Evolutionary conservation across 1,139 yeast genomes (phyloP).

Genomic region (Kodamaea plutei): DNA sequence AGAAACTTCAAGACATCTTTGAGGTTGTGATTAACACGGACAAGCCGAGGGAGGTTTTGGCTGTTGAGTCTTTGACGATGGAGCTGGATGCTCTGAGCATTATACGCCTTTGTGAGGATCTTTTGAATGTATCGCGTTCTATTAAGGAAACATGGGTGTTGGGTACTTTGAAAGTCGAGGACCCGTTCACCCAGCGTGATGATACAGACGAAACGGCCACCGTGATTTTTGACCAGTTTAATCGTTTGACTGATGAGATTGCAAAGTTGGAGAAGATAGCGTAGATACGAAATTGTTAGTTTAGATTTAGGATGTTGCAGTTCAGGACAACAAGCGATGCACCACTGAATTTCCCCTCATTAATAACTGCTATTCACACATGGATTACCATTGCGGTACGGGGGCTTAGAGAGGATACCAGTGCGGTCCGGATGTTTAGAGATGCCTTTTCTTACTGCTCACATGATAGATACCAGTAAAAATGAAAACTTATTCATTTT

Average conservation of each 20-base stretch:
- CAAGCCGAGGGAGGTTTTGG: conserved; percentile 48
- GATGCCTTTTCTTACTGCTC: no score
- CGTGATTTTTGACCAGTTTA: conserved; percentile 34
- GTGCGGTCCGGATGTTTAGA: no score
- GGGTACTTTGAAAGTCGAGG: conserved; percentile 43
- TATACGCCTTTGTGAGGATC: conserved; percentile 50
- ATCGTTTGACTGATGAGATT: conserved; percentile 37
- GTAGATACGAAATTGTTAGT: no score
- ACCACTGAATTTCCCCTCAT: no score
- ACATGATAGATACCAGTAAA: no score
- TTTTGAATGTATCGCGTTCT: conserved; percentile 45
- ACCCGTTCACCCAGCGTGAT: conserved; percentile 7
- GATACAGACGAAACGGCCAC: conserved; percentile 20
- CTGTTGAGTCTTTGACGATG: conserved; percentile 53
- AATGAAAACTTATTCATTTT: no score
- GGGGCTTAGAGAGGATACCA: no score
- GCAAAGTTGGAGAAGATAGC: conserved; percentile 21
- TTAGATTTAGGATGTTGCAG: no score
- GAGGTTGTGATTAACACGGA: conserved; percentile 41
- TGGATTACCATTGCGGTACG: no score
- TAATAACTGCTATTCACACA: no score
- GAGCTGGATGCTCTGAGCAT: conserved; percentile 52
- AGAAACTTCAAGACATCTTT: conserved; percentile 42
- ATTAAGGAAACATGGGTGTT: conserved; percentile 56
- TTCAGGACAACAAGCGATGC: no score